Evolutionary conservation across 768 basidiomycete species (phyloP).

Genomic region (Tylopilus balloui): DNA sequence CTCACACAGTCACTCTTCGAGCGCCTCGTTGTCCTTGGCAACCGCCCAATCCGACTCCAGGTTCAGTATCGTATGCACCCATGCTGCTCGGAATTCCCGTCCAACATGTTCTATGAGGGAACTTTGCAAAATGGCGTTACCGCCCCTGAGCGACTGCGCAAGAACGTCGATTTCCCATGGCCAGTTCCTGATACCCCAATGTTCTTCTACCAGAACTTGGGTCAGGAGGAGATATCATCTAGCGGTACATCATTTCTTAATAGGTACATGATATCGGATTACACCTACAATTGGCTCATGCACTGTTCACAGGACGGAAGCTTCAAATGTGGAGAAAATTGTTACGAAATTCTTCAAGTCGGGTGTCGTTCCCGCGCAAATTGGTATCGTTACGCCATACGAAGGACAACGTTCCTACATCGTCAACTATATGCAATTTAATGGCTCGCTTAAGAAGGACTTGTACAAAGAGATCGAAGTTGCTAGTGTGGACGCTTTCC

Average conservation of each 20-base stretch:
- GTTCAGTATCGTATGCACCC: conserved; percentile 99
- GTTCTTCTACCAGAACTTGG: conserved; percentile 99
- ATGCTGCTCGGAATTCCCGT: conserved; percentile 97
- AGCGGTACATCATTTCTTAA: conserved; percentile 99
- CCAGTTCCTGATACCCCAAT: conserved; percentile 95
- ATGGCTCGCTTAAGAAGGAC: conserved; percentile 98
- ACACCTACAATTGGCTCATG: conserved; percentile 2
- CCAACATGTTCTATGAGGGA: conserved; percentile 99
- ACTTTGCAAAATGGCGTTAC: conserved; percentile 99
- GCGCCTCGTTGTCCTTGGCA: conserved; percentile 90
- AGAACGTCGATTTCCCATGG: conserved; percentile 99
- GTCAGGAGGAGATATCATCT: conserved; percentile 97
- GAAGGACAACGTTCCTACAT: conserved; percentile 98
- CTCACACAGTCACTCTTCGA: conserved; percentile 98
- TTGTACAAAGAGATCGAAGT: conserved; percentile 99
- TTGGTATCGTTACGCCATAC: conserved; percentile 98
- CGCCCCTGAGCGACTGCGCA: conserved; percentile 92
- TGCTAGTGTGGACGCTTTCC: conserved; percentile 98
- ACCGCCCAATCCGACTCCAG: conserved; percentile 95
- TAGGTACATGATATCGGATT: conserved; percentile 41
- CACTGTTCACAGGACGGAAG: conserved; percentile 70
- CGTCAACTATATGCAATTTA: conserved; percentile 99
- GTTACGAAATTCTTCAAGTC: conserved; percentile 99
- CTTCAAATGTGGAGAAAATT: conserved; percentile 99
- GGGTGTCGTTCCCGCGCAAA: conserved; percentile 91